phyloP scores from a whole-genome alignment of 257 asterid species.

The Solanum chmielewskii region DNA sequence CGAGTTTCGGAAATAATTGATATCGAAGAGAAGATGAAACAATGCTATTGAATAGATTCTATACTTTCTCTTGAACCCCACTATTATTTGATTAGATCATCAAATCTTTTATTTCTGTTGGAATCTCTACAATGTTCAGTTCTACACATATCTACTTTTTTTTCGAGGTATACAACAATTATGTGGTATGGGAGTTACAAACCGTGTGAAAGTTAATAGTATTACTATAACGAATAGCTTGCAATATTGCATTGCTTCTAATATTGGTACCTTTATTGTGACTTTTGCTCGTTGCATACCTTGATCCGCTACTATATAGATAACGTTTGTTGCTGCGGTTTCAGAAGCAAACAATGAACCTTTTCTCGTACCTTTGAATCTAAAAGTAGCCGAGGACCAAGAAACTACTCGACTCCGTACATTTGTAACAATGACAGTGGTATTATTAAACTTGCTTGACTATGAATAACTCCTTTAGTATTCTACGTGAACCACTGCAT shows the following conservation, averaged over 20 bases:
- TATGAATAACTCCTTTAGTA: background rate
- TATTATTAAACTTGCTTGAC: background rate
- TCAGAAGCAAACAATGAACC: background rate
- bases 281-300: background rate
- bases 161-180: background rate
- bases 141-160: background rate
- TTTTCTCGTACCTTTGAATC: background rate
- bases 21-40: background rate
- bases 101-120: background rate
- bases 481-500: background rate
- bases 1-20: background rate
- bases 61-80: background rate
- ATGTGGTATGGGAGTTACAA: background rate
- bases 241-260: background rate
- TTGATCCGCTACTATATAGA: background rate
- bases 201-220: background rate
- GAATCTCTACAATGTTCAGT: background rate
- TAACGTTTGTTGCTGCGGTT: background rate
- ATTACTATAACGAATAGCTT: background rate
- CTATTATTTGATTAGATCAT: background rate
- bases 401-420: background rate
- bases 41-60: background rate
- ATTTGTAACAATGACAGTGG: background rate
- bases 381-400: background rate
- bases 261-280: background rate